Evolutionary conservation across 352 stramenopile genomes (phyloP), one percentile per base, ranked within the genome.

Genomic region (Phytophthora pisi): DNA sequence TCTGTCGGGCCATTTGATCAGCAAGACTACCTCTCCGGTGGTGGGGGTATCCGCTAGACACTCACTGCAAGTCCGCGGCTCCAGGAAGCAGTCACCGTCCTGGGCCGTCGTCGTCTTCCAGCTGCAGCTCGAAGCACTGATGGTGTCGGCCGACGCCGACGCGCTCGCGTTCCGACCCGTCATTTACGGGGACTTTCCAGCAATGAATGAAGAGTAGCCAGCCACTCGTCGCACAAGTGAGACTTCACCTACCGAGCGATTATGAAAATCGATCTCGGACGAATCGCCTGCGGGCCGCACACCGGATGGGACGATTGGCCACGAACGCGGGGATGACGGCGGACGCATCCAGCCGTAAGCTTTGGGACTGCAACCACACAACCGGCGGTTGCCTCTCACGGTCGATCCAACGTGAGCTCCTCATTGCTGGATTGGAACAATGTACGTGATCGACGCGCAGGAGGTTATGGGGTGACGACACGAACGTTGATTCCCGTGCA

Each of bases 51-150:
- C 55, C 31, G 72, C 65, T 26, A 83, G 51, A 60, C 75, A 83
- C 38, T 83, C 75, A 28, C 50, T 57, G 42, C 75, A 83, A 20
- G 66, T 79, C 24, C 72, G 69, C 28, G 75, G 66, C 45, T 69
- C 38, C 1, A 78, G 40, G 9, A 67, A 64, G 42, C 72, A 83
- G 36, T 55, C 40, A 1, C 51, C 60, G 9, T 65, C 40, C 23
- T 45, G 16, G 18, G 64, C 61, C 6, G 59, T 64, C 40, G 63
- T 51, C 23, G 38, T 60, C 43, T 73, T 78, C 71, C 68, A 82
- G 46, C 71, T 72, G 53, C 75, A 82, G 24, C 53, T 73, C 8
- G 73, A 78, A 11, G 38, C 60, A 28, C 11, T 60, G 36, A 72
- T 36, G 6, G 51, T 59, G 13, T 58, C 64, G 31, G 42, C 47